Conservation (phyloP, 805 yeast genomes). For the Teunomyces atbi region DNA sequence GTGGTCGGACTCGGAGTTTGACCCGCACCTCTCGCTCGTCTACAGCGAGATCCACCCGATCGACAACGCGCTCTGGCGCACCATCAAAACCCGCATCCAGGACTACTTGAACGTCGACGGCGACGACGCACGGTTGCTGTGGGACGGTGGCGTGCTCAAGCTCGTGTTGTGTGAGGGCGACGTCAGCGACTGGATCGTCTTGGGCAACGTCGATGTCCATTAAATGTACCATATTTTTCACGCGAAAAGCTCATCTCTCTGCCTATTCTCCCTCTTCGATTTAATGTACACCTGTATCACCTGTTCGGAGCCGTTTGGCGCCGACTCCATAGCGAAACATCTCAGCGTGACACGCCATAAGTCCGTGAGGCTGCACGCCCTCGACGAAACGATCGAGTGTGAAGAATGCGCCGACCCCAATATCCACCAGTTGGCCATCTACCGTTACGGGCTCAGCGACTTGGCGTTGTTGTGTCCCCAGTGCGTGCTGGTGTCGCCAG, state of each 20-base stretch:
- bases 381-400: constrained; percentile 47
- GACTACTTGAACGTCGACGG: constrained; percentile 57
- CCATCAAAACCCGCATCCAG: constrained; percentile 61
- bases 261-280: no score
- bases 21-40: constrained; percentile 71
- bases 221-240: constrained; percentile 5
- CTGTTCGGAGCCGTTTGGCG: constrained; percentile 36
- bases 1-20: constrained; percentile 59
- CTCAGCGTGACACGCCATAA: constrained; percentile 54
- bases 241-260: no score
- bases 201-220: constrained; percentile 53
- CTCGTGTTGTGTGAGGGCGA: constrained; percentile 73
- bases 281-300: constrained; percentile 36
- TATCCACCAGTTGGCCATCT: constrained; percentile 50
- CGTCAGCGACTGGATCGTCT: constrained; percentile 61
- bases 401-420: constrained; percentile 56
- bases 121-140: constrained; percentile 42
- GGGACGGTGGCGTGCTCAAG: constrained; percentile 69
- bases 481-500: constrained; percentile 35
- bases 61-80: constrained; percentile 61
- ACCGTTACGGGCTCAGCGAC: constrained; percentile 55
- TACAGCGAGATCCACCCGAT: constrained; percentile 67
- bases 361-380: constrained; percentile 29
- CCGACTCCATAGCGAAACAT: constrained; percentile 49
- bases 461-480: constrained; percentile 48